Percentiles rank a stretch among this genome's conserved stretches.
Conservation (phyloP, 176 grass and related monocot genomes). For the Echinochloa phyllopogon region DNA sequence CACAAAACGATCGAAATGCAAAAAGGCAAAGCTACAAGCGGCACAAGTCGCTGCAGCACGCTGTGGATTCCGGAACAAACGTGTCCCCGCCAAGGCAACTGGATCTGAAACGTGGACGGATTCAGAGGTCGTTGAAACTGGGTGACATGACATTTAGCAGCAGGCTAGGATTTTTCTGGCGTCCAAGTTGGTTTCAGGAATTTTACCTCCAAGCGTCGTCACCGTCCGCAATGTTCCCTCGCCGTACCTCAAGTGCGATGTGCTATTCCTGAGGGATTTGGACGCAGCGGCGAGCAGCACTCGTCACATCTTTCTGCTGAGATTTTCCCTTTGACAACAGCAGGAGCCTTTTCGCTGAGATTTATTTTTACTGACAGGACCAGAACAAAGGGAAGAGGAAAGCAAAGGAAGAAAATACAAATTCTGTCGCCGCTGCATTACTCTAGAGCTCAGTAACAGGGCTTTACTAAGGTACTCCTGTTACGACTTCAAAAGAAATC, state of each 20-base stretch:
- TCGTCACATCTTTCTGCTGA: neutral
- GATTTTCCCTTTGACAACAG: neutral
- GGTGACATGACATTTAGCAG: neutral
- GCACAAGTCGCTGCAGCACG: neutral
- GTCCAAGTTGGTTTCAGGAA: slow-evolving; percentile 21
- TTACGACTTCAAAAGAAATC: too few relatives aligned
- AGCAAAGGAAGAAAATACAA: neutral
- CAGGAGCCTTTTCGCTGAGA: neutral
- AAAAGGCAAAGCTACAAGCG: too few relatives aligned
- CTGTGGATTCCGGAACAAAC: neutral
- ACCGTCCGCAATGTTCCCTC: neutral
- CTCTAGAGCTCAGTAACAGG: too few relatives aligned
- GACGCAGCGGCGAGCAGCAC: neutral
- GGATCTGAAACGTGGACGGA: slow-evolving; percentile 21
- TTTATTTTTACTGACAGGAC: neutral
- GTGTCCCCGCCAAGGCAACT: neutral
- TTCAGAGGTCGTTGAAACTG: neutral
- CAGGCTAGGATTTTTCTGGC: slow-evolving; percentile 6
- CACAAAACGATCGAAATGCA: too few relatives aligned
- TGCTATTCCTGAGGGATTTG: neutral
- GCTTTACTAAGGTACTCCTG: too few relatives aligned
- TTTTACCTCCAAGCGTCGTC: neutral
- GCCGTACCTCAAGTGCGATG: neutral
- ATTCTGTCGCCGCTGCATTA: too few relatives aligned
- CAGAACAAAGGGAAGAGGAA: neutral